Conservation (phyloP, 2,329 filamentous ascomycete species). For the Talaromyces sp. region DNA sequence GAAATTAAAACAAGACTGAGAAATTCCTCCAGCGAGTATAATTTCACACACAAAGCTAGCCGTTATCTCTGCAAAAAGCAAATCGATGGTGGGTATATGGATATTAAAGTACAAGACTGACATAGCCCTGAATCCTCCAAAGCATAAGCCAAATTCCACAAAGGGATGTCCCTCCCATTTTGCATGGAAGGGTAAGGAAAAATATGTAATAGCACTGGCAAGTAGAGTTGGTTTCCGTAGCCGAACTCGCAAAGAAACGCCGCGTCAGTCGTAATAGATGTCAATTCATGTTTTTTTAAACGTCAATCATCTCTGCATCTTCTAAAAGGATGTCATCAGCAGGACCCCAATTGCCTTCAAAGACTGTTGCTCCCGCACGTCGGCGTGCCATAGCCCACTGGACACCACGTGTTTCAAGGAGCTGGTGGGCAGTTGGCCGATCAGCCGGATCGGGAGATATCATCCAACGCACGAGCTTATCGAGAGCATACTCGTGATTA, state of each 20-base stretch:
- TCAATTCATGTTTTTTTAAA: slow-evolving; percentile 30
- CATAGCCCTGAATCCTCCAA: neutral
- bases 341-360: slow-evolving; percentile 93
- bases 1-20: neutral
- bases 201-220: neutral
- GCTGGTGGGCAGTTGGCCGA: slow-evolving; percentile 68
- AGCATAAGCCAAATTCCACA: slow-evolving; percentile 1
- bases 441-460: slow-evolving; percentile 67
- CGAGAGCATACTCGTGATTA: slow-evolving; percentile 67
- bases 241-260: slow-evolving; percentile 7
- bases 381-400: slow-evolving; percentile 74
- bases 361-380: slow-evolving; percentile 86
- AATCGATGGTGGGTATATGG: slow-evolving; percentile 5
- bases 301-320: slow-evolving; percentile 61
- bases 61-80: slow-evolving; percentile 9
- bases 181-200: neutral
- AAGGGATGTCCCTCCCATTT: neutral
- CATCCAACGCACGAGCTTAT: slow-evolving; percentile 83
- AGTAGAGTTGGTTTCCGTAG: neutral
- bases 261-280: slow-evolving; percentile 1
- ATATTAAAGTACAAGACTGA: slow-evolving; percentile 6
- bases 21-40: slow-evolving; percentile 8
- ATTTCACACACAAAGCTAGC: slow-evolving; percentile 7
- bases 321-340: slow-evolving; percentile 56
- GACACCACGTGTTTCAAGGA: slow-evolving; percentile 68